A percentile compares a stretch with the other conserved stretches of the same genome.
These are phyloP conservation scores for Nephelium lappaceum DNA, from an alignment of 345 rosid genomes.

Conservation along the genomic window DNA sequence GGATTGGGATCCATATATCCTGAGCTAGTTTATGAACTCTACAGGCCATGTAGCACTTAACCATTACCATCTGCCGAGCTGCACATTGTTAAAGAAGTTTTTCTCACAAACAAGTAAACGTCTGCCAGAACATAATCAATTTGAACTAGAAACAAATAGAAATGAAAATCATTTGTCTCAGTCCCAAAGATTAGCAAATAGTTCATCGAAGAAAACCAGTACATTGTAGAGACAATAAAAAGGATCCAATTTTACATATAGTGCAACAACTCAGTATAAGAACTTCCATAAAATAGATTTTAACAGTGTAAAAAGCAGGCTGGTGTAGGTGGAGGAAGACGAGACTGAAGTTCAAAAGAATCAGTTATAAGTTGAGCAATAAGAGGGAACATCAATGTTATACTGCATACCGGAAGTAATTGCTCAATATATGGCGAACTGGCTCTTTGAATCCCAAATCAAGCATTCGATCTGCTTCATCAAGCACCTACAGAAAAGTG, in stretches of 20 bases:
- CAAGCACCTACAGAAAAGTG: constrained; percentile 70
- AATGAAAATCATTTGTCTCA: neutral
- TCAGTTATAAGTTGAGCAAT: neutral
- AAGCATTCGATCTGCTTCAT: constrained; percentile 99
- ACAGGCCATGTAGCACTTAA: constrained; percentile 98
- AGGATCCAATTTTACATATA: neutral
- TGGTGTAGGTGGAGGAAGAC: neutral
- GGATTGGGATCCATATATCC: constrained; percentile 92
- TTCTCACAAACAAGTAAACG: neutral
- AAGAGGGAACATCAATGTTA: constrained; percentile 12
- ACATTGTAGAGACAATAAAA: neutral
- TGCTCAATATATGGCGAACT: constrained; percentile 84
- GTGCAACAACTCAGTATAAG: neutral
- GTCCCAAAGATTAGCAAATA: neutral
- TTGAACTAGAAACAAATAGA: neutral
- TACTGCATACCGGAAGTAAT: constrained; percentile 58
- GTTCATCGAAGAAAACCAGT: neutral
- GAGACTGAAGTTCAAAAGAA: neutral
- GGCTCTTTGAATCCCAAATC: constrained; percentile 98
- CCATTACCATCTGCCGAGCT: constrained; percentile 98
- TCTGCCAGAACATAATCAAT: neutral
- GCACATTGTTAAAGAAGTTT: constrained; percentile 19
- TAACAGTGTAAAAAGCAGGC: neutral
- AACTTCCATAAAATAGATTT: neutral
- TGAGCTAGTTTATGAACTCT: constrained; percentile 84